Conservation (phyloP, 148 eudicot species). For the Selenicereus undatus region DNA sequence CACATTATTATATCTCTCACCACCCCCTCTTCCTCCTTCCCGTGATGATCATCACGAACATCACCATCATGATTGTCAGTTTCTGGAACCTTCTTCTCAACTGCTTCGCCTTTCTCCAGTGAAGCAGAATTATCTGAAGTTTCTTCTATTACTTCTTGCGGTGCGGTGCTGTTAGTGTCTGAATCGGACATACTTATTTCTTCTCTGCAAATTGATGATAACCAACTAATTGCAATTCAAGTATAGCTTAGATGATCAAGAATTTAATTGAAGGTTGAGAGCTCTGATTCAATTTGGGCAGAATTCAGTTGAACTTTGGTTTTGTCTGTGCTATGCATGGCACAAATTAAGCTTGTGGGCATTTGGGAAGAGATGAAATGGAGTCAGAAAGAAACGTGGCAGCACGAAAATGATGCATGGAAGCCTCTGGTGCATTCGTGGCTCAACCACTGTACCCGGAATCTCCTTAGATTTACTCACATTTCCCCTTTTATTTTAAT, state of each 20-base stretch:
- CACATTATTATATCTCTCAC: slow-evolving; percentile 20
- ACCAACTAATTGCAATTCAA: too few relatives aligned
- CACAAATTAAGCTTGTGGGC: not conserved
- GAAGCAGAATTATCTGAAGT: not conserved
- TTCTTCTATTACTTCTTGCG: not conserved
- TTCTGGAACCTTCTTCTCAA: not conserved
- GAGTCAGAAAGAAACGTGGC: not conserved
- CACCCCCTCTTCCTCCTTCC: not conserved
- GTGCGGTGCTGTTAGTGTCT: not conserved
- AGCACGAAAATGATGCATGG: not conserved
- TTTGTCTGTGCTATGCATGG: not conserved
- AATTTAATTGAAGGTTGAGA: not conserved
- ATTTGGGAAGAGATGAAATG: not conserved
- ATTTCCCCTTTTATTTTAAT: too few relatives aligned
- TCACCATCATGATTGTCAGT: not conserved
- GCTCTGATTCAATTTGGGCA: not conserved
- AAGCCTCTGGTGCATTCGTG: not conserved
- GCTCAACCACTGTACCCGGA: not conserved
- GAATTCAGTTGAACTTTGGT: not conserved
- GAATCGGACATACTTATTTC: not conserved
- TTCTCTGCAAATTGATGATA: not conserved
- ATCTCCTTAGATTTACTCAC: not conserved
- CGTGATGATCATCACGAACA: not conserved
- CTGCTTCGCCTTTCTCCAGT: not conserved
- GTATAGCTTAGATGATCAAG: not conserved